Conservation (phyloP, 2,329 filamentous ascomycete species). For the Cladorrhinum sp. region DNA sequence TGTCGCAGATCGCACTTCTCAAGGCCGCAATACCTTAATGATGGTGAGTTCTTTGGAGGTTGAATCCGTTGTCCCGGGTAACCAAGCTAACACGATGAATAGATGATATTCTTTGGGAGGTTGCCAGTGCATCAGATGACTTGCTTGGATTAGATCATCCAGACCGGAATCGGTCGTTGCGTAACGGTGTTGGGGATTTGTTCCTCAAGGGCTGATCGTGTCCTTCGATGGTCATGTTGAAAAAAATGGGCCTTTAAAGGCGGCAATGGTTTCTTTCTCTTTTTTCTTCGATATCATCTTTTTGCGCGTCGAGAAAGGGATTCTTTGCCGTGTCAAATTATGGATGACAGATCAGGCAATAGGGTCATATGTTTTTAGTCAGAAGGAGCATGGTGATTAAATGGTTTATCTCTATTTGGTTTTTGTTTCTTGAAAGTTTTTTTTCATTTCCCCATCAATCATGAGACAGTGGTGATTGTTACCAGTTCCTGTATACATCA, state of each 20-base stretch:
- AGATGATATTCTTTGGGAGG: constrained; percentile 60
- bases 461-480: not conserved
- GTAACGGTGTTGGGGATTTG: constrained; percentile 61
- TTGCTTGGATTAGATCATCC: constrained; percentile 64
- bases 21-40: constrained; percentile 77
- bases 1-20: constrained; percentile 70
- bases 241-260: not conserved
- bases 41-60: constrained; percentile 60
- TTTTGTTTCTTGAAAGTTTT: not conserved
- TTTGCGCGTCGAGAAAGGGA: not conserved
- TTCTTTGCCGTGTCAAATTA: not conserved
- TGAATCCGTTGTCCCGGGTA: not conserved
- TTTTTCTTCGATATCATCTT: constrained; percentile 4
- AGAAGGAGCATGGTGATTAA: not conserved
- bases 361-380: not conserved
- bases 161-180: constrained; percentile 56
- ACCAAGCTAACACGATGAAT: constrained; percentile 27
- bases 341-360: not conserved
- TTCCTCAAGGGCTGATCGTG: constrained; percentile 46
- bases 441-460: not conserved
- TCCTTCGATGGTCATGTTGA: not conserved
- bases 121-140: constrained; percentile 55
- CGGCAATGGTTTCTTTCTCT: not conserved
- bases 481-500: too few species aligned
- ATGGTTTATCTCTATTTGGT: not conserved